Evolutionary conservation across 169 alveolate genomes (phyloP), one percentile per base, ranked within the genome.

Genomic region (Babesia divergens): DNA sequence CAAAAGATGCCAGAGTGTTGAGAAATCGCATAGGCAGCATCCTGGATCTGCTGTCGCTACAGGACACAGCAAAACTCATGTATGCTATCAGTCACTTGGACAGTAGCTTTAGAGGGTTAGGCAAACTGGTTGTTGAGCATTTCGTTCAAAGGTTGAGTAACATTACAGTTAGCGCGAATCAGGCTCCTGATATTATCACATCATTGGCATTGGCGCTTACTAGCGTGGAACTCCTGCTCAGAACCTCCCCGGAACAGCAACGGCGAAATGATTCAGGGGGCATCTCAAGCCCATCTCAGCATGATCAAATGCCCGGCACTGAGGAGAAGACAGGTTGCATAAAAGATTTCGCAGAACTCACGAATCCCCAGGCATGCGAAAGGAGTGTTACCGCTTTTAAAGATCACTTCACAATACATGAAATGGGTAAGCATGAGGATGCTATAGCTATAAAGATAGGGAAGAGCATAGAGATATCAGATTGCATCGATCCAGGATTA

Each of bases 1-100:
- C n/a, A 0, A 76, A 66, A 22, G 59, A 43, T 46, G 28, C 43
- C 6, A 65, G 28, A 14, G 37, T 62, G 16, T n/a, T 76, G 24
- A 50, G 28, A 24, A n/a, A 64, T 31, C 56, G 85, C 6, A 56
- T 76, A 4, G 20, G 24, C 22, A 76, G 85, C 18, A 11, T 76
- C 20, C 14, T 35, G 14, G 82, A 76, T 44, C 58, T 59, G 22
- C 46, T 76, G 37, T 53, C 74, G 8, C 22, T 37, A 2, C 37
- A 24, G 29, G 77, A 76, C n/a, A 29, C 71, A 6, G 43, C 85
- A 7, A 65, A 26, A 35, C 40, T 76, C 22, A 31, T 44, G 31
- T 65, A 22, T 34, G 68, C 85, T 9, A 3, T 76, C 14, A 46
- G 60, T 7, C 62, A 62, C 16, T 38, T 66, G 2, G 79, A 65